Evolutionary conservation across 2,329 filamentous ascomycete species (phyloP).

Genomic region (Alternaria gaisen): DNA sequence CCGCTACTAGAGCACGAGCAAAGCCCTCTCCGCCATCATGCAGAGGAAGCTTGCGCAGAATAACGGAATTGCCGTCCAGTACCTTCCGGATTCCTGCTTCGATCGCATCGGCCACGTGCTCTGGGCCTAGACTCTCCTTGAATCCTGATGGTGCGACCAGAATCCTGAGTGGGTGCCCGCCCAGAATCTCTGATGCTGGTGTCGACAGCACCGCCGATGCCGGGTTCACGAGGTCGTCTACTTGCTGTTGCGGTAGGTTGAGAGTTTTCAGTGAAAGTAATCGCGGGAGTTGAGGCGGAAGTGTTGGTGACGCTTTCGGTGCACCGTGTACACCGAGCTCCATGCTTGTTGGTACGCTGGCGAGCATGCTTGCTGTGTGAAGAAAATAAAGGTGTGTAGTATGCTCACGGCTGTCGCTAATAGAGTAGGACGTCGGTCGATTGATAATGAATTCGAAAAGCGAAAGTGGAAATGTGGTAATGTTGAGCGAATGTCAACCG

Average conservation of each 20-base stretch:
- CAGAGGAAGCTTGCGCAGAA: conserved; percentile 59
- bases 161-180: conserved; percentile 43
- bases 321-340: conserved; percentile 9
- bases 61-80: conserved; percentile 49
- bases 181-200: conserved; percentile 33
- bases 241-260: conserved; percentile 26
- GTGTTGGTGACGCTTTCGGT: conserved; percentile 9
- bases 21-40: conserved; percentile 65
- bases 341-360: conserved; percentile 16
- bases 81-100: conserved; percentile 59
- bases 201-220: conserved; percentile 28
- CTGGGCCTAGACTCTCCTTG: conserved; percentile 62
- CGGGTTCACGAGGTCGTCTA: conserved; percentile 28
- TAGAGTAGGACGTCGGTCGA: neutral
- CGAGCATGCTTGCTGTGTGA: conserved; percentile 17
- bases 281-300: conserved; percentile 25
- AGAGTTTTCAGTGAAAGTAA: conserved; percentile 34
- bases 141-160: conserved; percentile 64
- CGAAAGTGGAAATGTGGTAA: conserved; percentile 1
- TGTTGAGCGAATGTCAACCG: conserved; percentile 17
- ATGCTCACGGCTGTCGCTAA: neutral
- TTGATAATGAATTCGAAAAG: neutral
- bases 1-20: conserved; percentile 56
- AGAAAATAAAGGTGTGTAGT: neutral
- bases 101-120: conserved; percentile 61